Evolutionary conservation across 2,329 filamentous ascomycete genomes (phyloP), one percentile per base, ranked within the genome.

Genomic region (Dothideomycetidae sp.): DNA sequence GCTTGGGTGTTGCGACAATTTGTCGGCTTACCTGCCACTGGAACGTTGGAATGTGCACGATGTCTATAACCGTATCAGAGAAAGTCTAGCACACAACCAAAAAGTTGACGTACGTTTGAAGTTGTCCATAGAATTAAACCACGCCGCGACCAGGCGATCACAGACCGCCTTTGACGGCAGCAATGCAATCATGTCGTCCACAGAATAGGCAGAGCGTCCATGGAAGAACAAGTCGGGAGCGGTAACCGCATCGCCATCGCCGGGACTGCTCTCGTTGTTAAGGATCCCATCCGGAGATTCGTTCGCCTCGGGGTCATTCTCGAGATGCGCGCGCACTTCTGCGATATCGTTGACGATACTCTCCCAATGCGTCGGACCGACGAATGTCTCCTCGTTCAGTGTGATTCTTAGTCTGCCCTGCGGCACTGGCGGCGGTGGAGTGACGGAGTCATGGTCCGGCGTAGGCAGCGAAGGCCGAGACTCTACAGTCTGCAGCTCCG

Each of bases 331-430:
- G 11, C n/a, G 13, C 12, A 32, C 16, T 15, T 32, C 30, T n/a
- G 30, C 30, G 16, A 32, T 32, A n/a, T 32, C 30, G 11, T 32
- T 32, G 15, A 32, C 30, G 16, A 32, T 13, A 10, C 30, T 32
- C 15, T 32, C 30, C 30, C 30, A 32, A 15, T 32, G 30, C 13
- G 30, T 15, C 13, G 30, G 11, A 4, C 32, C 17, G 32, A 13
- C 4, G 32, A 4, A 26, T 7, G 21, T n/a, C 21, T 26, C 21
- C 21, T 26, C 21, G n/a, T 26, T 26, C n/a, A n/a, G 7, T 26
- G 21, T 26, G n/a, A 26, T 26, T 26, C 21, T 7, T 7, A 7
- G n/a, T 26, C n/a, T 26, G 21, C 21, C 21, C n/a, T 26, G 21
- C n/a, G 21, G 21, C 7, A 26, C n/a, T 7, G 7, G 7, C n/a